phyloP scores from a whole-genome alignment of 139 green algal genomes.

The Picochlorum sp. region DNA sequence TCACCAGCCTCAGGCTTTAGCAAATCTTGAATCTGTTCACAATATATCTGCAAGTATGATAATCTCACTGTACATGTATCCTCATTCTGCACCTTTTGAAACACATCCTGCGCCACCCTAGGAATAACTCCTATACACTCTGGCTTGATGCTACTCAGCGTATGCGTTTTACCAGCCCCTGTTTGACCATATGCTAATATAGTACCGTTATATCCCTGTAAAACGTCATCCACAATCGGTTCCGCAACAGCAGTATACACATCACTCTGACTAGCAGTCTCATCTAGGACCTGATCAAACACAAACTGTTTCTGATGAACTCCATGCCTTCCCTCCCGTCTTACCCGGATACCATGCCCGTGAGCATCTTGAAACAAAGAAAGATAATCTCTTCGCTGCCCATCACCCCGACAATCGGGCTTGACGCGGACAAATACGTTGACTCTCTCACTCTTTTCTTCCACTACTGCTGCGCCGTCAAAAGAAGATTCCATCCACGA shows the following conservation, averaged over 20 bases:
- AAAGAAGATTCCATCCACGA: too few relatives aligned
- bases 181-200: conserved; percentile 74
- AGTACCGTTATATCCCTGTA: conserved; percentile 76
- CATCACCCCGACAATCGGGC: too few relatives aligned
- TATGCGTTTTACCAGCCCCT: conserved; percentile 78
- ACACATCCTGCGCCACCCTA: conserved; percentile 50
- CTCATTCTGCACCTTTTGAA: conserved; percentile 33
- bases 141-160: conserved; percentile 54
- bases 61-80: conserved; percentile 65
- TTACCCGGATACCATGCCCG: too few relatives aligned
- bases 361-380: background rate
- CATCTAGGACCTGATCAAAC: conserved; percentile 48
- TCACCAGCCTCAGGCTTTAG: conserved; percentile 47
- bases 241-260: conserved; percentile 56
- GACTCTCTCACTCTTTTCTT: too few relatives aligned
- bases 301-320: conserved; percentile 15
- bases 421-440: too few relatives aligned
- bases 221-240: conserved; percentile 58
- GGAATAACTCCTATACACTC: conserved; percentile 74
- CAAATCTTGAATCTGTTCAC: conserved; percentile 77
- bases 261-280: conserved; percentile 49
- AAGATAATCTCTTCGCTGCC: background rate
- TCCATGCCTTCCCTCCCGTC: too few relatives aligned
- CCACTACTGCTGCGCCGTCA: too few relatives aligned
- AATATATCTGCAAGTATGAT: conserved; percentile 84